Base-by-base conservation (phyloP, 1,139 yeast species). In the Candida sp. region DNA sequence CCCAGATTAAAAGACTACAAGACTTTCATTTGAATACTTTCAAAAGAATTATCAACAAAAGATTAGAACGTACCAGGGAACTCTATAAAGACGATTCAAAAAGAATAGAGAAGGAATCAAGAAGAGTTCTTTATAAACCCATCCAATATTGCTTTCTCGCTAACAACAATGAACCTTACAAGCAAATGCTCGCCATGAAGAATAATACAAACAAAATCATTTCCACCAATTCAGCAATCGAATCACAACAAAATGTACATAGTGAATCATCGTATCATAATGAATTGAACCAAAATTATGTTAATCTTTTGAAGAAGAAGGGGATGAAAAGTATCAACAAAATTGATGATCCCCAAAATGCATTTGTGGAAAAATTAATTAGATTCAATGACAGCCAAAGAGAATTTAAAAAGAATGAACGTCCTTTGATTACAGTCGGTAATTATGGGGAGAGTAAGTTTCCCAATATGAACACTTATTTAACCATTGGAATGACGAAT, bases 121-220 rank as follows among this genome's bases (percentile, higher is more conserved):
- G 64, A 32, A 56, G 51, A 35, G 45, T 50, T 9, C 46, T 61
- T 5, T 62, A 60, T 42, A 62, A 61, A 36, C 65, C 66, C n/a
- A 53, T 63, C 9, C 70, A 65, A 41, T 61, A 46, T 45, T 60
- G 66, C 23, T 62, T 63, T 29, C 47, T 63, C 12, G 53, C 57
- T 9, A 53, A 49, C 11, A 43, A 52, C 9, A 51, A 52, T 21
- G 48, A 48, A n/a, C 42, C 52, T 1, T 56, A 49, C 37, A 48
- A 52, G 22, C 42, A 45, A 12, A 38, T 52, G 30, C 43, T 53
- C 4, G 39, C 42, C 22, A 34, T 39, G 5, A 47, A 41, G 36
- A 38, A 43, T 27, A 42, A 35, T 33, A 38, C 22, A 30, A 39
- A 42, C 12, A 21, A 27, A 21, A 15, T 38, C n/a, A 44, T 43